A percentile compares a stretch with the other conserved stretches of the same genome.
Conservation (phyloP, 2,329 filamentous ascomycete genomes). For the Calonectria multiphialidica region DNA sequence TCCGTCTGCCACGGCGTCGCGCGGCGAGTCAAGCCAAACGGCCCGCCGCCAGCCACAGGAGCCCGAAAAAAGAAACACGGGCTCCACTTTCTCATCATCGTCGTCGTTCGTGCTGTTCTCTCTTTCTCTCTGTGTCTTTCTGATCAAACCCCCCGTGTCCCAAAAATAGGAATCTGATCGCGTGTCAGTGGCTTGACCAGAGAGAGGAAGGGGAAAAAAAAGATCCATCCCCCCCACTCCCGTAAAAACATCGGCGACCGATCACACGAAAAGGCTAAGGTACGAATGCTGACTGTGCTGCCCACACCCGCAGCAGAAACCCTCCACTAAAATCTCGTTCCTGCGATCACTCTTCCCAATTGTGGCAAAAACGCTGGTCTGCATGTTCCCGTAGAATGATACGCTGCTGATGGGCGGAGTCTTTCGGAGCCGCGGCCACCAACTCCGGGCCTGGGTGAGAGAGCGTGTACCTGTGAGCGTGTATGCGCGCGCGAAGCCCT, state of each 20-base stretch:
- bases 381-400: neutral
- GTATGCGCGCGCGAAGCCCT: too few species aligned
- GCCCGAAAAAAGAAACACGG: neutral
- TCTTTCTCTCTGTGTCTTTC: neutral
- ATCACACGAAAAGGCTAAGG: neutral
- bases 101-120: too few species aligned
- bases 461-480: too few species aligned
- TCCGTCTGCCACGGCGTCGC: neutral
- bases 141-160: neutral
- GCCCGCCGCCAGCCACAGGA: neutral
- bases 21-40: neutral
- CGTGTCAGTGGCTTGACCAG: conserved; percentile 28
- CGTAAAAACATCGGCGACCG: neutral
- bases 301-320: neutral
- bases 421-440: neutral
- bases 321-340: neutral
- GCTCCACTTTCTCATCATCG: conserved; percentile 31
- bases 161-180: conserved; percentile 43
- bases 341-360: too few species aligned
- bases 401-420: neutral
- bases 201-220: neutral
- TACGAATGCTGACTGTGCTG: neutral
- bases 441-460: neutral
- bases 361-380: neutral
- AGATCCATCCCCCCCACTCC: neutral